phyloP scores from a whole-genome alignment of 768 basidiomycete species.

The Agaricus blazei region DNA sequence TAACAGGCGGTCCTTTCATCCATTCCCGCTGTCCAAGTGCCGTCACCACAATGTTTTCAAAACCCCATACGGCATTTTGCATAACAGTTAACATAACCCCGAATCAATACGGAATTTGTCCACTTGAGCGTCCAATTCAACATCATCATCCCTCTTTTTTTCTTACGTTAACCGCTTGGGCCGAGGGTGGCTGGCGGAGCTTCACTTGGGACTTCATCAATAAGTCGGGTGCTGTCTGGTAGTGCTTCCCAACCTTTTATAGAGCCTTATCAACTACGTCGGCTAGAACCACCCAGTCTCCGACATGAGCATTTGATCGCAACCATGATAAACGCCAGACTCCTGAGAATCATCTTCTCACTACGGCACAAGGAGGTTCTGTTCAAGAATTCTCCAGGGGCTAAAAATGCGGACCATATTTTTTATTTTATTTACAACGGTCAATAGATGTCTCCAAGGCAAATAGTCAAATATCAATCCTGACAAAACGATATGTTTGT shows the following conservation, averaged over 20 bases:
- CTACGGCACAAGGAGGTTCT: not conserved
- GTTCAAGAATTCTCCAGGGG: not conserved
- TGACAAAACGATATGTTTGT: too few relatives aligned
- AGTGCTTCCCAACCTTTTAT: constrained; percentile 15
- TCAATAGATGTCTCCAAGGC: too few relatives aligned
- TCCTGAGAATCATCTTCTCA: constrained; percentile 10
- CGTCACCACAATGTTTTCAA: not conserved
- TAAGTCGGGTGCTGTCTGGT: constrained; percentile 16
- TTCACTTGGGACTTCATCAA: constrained; percentile 9
- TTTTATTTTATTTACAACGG: not conserved
- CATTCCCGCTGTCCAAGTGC: not conserved
- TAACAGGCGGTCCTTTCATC: not conserved
- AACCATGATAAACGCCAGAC: constrained; percentile 6
- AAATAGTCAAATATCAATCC: too few relatives aligned
- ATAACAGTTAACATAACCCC: not conserved
- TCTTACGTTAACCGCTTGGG: constrained; percentile 10
- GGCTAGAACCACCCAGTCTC: constrained; percentile 11
- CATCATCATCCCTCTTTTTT: not conserved
- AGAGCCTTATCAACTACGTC: constrained; percentile 11
- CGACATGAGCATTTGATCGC: constrained; percentile 28
- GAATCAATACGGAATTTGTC: too few relatives aligned
- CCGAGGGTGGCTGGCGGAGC: constrained; percentile 4
- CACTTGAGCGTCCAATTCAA: not conserved
- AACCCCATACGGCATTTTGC: not conserved
- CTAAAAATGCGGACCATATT: not conserved